These are phyloP conservation scores for Dothistroma pini DNA, from an alignment of 2,329 filamentous ascomycete genomes.

Conservation along the genomic window DNA sequence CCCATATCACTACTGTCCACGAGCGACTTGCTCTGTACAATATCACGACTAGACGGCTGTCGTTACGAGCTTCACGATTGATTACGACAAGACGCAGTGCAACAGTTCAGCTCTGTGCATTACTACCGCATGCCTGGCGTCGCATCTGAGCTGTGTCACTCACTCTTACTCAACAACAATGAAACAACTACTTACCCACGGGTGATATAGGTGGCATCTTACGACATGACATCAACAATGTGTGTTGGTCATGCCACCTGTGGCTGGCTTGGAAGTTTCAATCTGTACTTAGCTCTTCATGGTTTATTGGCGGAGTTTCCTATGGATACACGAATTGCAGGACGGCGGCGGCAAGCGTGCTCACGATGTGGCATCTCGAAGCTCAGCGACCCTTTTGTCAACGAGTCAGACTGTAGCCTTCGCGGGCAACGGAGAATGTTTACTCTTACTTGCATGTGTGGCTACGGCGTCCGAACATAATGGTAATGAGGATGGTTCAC, in stretches of 20 bases:
- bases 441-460: slow-evolving; percentile 16
- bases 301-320: slow-evolving; percentile 14
- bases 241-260: slow-evolving; percentile 29
- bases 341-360: slow-evolving; percentile 16
- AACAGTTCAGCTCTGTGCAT: slow-evolving; percentile 18
- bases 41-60: slow-evolving; percentile 27
- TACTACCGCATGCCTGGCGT: slow-evolving; percentile 18
- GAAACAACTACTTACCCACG: slow-evolving; percentile 11
- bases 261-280: slow-evolving; percentile 16
- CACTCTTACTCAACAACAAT: slow-evolving; percentile 19
- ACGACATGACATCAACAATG: slow-evolving; percentile 28
- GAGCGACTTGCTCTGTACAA: slow-evolving; percentile 22
- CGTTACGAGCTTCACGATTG: slow-evolving; percentile 25
- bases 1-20: slow-evolving; percentile 25
- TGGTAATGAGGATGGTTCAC: slow-evolving; percentile 2
- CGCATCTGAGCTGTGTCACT: slow-evolving; percentile 19
- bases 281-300: slow-evolving; percentile 25
- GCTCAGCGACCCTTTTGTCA: slow-evolving; percentile 14
- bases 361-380: slow-evolving; percentile 1
- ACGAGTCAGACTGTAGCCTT: slow-evolving; percentile 26
- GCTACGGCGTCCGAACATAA: background rate
- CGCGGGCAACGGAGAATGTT: slow-evolving; percentile 31
- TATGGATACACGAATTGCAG: slow-evolving; percentile 9
- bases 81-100: slow-evolving; percentile 23
- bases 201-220: slow-evolving; percentile 26